These are phyloP conservation scores for Entonaema liquescens DNA, from an alignment of 495 filamentous ascomycete genomes.

Conservation along the genomic window DNA sequence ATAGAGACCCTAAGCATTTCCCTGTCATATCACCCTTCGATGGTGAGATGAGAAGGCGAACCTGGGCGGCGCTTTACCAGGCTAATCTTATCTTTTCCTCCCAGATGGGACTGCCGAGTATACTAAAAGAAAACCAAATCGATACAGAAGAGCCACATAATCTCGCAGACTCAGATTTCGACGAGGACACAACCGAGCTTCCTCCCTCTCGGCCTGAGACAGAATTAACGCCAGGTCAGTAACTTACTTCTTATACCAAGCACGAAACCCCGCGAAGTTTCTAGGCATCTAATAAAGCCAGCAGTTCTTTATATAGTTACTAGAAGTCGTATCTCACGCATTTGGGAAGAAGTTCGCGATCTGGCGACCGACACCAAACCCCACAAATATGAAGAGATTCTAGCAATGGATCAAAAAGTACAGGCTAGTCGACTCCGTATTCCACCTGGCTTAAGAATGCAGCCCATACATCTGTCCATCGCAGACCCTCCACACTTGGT, in stretches of 20 bases:
- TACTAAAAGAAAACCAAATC: constrained; percentile 44
- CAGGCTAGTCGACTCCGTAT: constrained; percentile 42
- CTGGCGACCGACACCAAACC: constrained; percentile 34
- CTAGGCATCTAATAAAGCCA: background rate
- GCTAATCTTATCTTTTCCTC: constrained; percentile 36
- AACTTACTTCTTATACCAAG: background rate
- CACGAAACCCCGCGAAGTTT: background rate
- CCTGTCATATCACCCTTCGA: constrained; percentile 54
- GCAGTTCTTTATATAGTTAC: constrained; percentile 51
- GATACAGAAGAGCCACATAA: constrained; percentile 57
- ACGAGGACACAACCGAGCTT: constrained; percentile 46
- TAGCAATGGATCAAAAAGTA: constrained; percentile 49
- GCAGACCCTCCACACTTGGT: constrained; percentile 47
- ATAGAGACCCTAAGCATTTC: constrained; percentile 63
- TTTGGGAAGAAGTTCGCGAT: constrained; percentile 59
- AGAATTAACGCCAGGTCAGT: constrained; percentile 43
- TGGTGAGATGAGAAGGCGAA: constrained; percentile 46
- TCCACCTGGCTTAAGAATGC: constrained; percentile 45
- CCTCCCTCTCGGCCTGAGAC: constrained; percentile 50
- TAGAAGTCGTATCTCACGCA: constrained; percentile 49
- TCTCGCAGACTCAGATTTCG: constrained; percentile 54
- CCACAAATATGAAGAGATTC: constrained; percentile 49
- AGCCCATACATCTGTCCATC: constrained; percentile 48
- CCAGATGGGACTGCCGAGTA: constrained; percentile 52
- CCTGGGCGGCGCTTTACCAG: constrained; percentile 51